Base-by-base conservation (phyloP, 805 yeast genomes). In the Yueomyces sinensis region DNA sequence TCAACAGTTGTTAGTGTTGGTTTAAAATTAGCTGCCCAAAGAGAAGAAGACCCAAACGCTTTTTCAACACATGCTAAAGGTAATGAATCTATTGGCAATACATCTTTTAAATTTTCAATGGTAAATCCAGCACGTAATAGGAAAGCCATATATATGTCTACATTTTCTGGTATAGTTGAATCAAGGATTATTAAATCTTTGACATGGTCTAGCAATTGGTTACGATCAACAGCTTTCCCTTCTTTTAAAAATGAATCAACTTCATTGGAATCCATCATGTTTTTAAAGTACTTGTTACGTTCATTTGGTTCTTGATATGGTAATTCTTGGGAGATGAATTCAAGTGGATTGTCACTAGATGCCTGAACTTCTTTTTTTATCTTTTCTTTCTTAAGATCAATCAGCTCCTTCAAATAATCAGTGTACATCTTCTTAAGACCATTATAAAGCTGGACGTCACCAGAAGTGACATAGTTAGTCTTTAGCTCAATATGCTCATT, bases 361-460 rank as follows among this genome's bases (percentile, higher is more conserved):
- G 39, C 39, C 13, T 24, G 29, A 13, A 15, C 24, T 18, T 25
- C 28, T 25, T 25, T 7, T 7, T n/a, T 25, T 5, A 9, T 25
- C 15, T 41, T 41, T 28, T 40, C 39, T 33, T 32, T 32, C 33
- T 42, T 44, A 22, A 53, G 39, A 17, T 43, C 36, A 9, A 33
- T 34, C 33, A 54, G 38, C 34, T 49, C 52, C 17, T 40, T 32
- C 29, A 54, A 37, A 36, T 54, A 55, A 37, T 54, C 56, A 13
- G 37, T 36, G 31, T 55, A 55, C 59, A 55, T 50, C 17, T 47
- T 37, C 19, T 47, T 47, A 38, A 55, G 39, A 5, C 59, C 59
- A 13, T 34, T 37, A 39, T 47, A 50, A 25, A 55, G 36, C 33
- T 54, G 52, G 4, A 40, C 36, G 34, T 55, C 60, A 7, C 48